Conservation (phyloP, 2,329 filamentous ascomycete species). For the Sporothrix sp. region DNA sequence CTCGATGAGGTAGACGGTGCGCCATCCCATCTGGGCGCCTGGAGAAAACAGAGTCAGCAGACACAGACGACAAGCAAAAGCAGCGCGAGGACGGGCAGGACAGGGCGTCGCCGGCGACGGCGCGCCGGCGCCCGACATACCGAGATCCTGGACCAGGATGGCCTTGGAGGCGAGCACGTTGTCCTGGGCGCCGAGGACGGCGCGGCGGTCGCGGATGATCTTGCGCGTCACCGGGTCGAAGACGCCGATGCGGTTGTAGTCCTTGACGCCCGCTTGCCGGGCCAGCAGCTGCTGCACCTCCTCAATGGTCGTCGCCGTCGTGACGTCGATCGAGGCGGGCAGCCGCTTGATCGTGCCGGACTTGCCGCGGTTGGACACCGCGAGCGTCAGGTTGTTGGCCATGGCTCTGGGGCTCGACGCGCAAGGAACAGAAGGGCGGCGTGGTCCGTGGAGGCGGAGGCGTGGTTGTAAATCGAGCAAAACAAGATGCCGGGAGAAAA, state of each 20-base stretch:
- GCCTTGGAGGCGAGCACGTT: constrained; percentile 41
- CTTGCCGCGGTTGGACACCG: constrained; percentile 36
- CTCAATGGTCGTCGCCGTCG: constrained; percentile 45
- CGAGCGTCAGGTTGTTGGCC: constrained; percentile 26
- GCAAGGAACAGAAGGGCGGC: too few relatives aligned
- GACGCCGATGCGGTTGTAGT: constrained; percentile 53
- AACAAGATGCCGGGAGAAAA: too few relatives aligned
- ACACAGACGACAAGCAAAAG: neutral
- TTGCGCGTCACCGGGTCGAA: constrained; percentile 52
- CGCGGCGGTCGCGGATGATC: constrained; percentile 53
- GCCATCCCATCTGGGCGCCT: constrained; percentile 88
- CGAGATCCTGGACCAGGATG: constrained; percentile 87
- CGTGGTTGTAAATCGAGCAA: too few relatives aligned
- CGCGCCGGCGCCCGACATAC: too few relatives aligned
- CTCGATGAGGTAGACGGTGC: constrained; percentile 88
- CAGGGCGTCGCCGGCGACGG: too few relatives aligned
- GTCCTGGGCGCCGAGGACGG: constrained; percentile 38
- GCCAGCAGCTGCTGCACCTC: constrained; percentile 49
- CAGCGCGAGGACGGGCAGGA: neutral
- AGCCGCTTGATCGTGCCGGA: constrained; percentile 45
- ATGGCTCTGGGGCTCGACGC: constrained; percentile 7
- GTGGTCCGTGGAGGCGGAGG: too few relatives aligned
- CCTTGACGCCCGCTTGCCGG: constrained; percentile 38
- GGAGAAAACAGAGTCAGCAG: neutral
- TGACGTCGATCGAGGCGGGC: constrained; percentile 38